Percentiles rank a stretch among this genome's conserved stretches.
These are phyloP conservation scores for Saussurea involucrata DNA, from an alignment of 129 eudicot genomes.

Conservation along the genomic window DNA sequence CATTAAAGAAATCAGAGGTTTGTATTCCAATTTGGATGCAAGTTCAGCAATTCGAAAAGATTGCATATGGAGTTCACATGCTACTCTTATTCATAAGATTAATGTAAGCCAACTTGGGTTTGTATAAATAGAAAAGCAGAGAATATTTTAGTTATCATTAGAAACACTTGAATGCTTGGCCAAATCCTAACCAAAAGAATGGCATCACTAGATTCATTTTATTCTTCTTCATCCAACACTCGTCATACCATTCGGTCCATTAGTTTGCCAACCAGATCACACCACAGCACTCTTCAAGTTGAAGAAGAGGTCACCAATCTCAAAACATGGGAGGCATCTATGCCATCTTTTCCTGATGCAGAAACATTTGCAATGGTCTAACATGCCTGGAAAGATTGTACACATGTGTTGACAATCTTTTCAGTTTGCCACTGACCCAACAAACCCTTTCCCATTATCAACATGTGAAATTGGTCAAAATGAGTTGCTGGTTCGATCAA, in stretches of 20 bases:
- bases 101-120: constrained; percentile 13
- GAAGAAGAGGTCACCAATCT: constrained; percentile 23
- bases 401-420: constrained; percentile 24
- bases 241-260: constrained; percentile 16
- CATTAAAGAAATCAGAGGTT: too few relatives aligned
- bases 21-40: too few relatives aligned
- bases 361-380: constrained; percentile 13
- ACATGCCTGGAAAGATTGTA: constrained; percentile 14
- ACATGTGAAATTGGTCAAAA: constrained; percentile 5
- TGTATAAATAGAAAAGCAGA: constrained; percentile 4
- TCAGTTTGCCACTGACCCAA: not conserved
- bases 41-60: too few relatives aligned
- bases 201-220: constrained; percentile 12
- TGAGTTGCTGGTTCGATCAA: constrained; percentile 41
- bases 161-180: constrained; percentile 10
- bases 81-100: not conserved
- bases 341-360: constrained; percentile 8
- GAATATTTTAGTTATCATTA: constrained; percentile 7
- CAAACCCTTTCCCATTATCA: constrained; percentile 13
- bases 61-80: constrained; percentile 30
- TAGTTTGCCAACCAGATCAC: constrained; percentile 28
- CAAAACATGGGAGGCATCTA: constrained; percentile 17
- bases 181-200: constrained; percentile 12
- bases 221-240: constrained; percentile 5
- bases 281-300: constrained; percentile 15